Base-by-base conservation (phyloP, 2,329 filamentous ascomycete genomes). In the Aspergillus tubingensis region DNA sequence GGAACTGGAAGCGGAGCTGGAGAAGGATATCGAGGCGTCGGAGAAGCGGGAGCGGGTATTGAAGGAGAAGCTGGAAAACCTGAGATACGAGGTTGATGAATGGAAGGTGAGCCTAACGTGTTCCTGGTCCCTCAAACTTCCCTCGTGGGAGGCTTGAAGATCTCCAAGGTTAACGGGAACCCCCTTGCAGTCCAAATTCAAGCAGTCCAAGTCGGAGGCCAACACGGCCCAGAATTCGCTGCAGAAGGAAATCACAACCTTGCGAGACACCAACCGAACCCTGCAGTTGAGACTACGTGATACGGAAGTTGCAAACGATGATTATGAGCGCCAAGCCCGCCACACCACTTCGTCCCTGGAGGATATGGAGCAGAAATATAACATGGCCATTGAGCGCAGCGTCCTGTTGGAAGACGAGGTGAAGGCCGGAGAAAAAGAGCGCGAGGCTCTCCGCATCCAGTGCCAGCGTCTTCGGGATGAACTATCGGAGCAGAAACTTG, bases 331-430 rank as follows among this genome's bases (percentile, higher is more conserved):
- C 67, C 94, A 98, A 80, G 94, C 95, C 67, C 88, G 95, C 69
- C 95, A 97, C 77, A 97, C 94, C 27, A 93, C 92, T 38, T 97
- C 93, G 48, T 97, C 94, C 54, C 86, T 98, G 63, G 95, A 99
- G 79, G 95, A 99, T 73, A 83, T 99, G 76, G 95, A 99, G 79
- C 94, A 91, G 64, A 99, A 98, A 78, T 97, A 95, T 78, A 98
- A 97, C 75, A 86, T 96, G 59, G 87, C 93, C 4, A 96, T 99
- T 68, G 95, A 99, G 79, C 85, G 94, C 57, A 88, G 85, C 8
- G 95, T 99, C 25, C 87, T 99, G 84, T 86, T 97, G 79, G 95
- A 99, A 74, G 93, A 97, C 76, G 95, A 98, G 76, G 90, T 98
- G 71, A 94, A 90, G 78, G 85, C 87, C 48, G 91, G 92, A 50